These are phyloP conservation scores for Coelastrella sp. DNA, from an alignment of 139 green algal species.

Conservation along the genomic window DNA sequence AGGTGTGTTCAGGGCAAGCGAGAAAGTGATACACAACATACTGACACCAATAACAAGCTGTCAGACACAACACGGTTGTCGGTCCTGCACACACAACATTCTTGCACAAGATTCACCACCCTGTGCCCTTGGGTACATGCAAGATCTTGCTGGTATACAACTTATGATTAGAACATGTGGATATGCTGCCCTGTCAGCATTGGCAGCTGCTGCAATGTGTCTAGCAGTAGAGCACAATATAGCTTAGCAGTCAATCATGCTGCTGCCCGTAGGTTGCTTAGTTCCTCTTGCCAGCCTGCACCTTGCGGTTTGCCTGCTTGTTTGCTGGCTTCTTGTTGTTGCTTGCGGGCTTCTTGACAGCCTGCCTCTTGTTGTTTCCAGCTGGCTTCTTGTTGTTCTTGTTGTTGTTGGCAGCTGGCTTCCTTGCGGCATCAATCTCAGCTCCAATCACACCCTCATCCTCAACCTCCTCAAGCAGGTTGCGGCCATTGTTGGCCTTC, in stretches of 20 bases:
- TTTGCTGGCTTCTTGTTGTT: neutral
- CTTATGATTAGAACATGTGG: too few relatives aligned
- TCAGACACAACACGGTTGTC: too few relatives aligned
- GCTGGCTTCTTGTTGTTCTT: neutral
- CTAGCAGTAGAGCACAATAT: neutral
- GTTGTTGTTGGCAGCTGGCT: constrained; percentile 14
- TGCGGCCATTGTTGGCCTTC: neutral
- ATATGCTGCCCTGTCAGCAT: too few relatives aligned
- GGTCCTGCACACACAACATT: too few relatives aligned
- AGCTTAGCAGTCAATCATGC: neutral
- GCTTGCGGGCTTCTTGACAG: neutral
- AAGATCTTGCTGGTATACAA: too few relatives aligned
- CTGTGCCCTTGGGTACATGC: too few relatives aligned
- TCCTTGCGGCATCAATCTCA: neutral
- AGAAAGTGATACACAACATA: too few relatives aligned
- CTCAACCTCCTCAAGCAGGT: neutral
- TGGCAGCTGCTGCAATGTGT: neutral
- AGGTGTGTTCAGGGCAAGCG: too few relatives aligned
- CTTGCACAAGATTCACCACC: too few relatives aligned
- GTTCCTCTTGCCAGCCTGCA: neutral
- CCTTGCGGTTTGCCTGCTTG: constrained; percentile 23
- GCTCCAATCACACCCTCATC: neutral
- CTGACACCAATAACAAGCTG: too few relatives aligned
- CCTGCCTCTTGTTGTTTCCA: neutral
- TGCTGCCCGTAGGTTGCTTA: neutral